Evolutionary conservation across 2,329 filamentous ascomycete species (phyloP).

Genomic region (Hypocreales sp.): DNA sequence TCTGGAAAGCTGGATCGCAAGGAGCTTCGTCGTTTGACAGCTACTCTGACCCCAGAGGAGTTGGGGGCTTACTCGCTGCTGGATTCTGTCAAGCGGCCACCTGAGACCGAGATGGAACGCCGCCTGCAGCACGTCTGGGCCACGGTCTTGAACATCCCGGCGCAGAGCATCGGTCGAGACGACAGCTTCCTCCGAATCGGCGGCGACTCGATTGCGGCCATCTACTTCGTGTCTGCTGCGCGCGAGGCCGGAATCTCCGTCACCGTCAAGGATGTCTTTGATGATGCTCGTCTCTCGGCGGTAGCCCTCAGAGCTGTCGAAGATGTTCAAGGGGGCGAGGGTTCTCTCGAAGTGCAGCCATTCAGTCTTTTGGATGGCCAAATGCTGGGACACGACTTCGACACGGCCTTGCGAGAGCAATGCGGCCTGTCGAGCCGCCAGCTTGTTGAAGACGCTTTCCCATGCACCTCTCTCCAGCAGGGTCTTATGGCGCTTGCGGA

Average conservation of each 20-base stretch:
- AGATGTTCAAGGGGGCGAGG: too few species aligned
- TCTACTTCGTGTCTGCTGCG: constrained; percentile 6
- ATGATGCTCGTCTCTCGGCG: constrained; percentile 1
- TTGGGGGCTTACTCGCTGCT: background rate
- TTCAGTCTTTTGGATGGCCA: background rate
- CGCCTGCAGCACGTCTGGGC: constrained; percentile 18
- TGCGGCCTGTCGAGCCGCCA: background rate
- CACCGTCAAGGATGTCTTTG: constrained; percentile 8
- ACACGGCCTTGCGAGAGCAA: background rate
- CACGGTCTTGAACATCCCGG: constrained; percentile 18
- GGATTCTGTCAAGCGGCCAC: background rate
- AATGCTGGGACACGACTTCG: background rate
- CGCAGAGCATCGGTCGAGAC: constrained; percentile 13
- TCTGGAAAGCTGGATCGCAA: constrained; percentile 4
- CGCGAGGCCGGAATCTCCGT: constrained; percentile 1
- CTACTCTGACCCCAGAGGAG: background rate
- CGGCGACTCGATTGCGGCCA: constrained; percentile 24
- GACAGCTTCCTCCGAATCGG: constrained; percentile 21
- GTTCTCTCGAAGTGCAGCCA: too few species aligned
- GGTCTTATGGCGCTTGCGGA: constrained; percentile 19
- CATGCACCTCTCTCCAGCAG: constrained; percentile 21
- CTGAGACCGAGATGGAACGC: constrained; percentile 4
- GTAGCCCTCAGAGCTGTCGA: constrained; percentile 3
- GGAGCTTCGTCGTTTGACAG: constrained; percentile 1
- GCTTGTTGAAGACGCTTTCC: constrained; percentile 17